Percentiles rank a stretch among this genome's conserved stretches.
Conservation (phyloP, 768 basidiomycete species). For the Collybia sp. region DNA sequence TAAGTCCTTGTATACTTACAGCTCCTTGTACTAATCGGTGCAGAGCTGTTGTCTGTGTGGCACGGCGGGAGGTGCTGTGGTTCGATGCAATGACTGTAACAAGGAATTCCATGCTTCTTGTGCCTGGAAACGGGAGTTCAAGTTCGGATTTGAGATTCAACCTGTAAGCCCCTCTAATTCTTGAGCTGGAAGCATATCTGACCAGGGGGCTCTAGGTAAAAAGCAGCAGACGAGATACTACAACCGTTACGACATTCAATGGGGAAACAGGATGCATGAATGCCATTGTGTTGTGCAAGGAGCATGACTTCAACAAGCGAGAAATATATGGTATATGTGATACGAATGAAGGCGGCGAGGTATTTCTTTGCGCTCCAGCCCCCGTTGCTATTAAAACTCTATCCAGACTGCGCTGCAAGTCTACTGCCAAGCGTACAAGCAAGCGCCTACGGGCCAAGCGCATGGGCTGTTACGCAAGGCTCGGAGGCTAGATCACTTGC, state of each 20-base stretch:
- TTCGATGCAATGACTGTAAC: conserved; percentile 80
- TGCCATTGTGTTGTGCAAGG: conserved; percentile 73
- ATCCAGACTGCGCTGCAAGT: conserved; percentile 84
- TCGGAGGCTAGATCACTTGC: conserved; percentile 69
- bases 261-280: conserved; percentile 77
- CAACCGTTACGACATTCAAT: conserved; percentile 66
- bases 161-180: conserved; percentile 43
- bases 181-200: too few relatives aligned
- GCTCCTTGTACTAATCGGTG: conserved; percentile 3
- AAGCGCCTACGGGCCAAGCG: conserved; percentile 62
- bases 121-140: conserved; percentile 81
- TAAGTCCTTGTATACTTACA: conserved; percentile 30
- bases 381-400: not conserved
- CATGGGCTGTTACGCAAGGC: conserved; percentile 90
- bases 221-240: conserved; percentile 65
- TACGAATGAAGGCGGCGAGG: conserved; percentile 77
- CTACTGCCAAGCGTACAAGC: conserved; percentile 84
- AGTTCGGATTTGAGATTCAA: conserved; percentile 91
- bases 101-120: conserved; percentile 85
- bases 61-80: conserved; percentile 68
- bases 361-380: conserved; percentile 24
- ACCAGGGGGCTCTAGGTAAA: conserved; percentile 53
- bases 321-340: conserved; percentile 84
- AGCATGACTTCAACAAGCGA: conserved; percentile 61
- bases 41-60: conserved; percentile 78